Conservation (phyloP, 129 eudicot genomes). For the Artemisia argyi region DNA sequence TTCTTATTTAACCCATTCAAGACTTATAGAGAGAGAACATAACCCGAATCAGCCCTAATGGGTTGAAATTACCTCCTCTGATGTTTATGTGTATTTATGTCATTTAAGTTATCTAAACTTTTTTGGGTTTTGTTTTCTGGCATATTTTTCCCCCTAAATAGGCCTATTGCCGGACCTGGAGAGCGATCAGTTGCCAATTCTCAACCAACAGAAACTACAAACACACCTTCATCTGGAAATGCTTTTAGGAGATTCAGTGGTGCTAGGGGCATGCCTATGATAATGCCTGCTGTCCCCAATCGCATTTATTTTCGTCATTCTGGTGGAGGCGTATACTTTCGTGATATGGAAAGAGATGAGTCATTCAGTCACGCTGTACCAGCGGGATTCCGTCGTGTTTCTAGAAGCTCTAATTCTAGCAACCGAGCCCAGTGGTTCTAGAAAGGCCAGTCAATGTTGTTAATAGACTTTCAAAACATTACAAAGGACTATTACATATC, state of each 20-base stretch:
- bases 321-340: slow-evolving; percentile 30
- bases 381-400: slow-evolving; percentile 25
- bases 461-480: slow-evolving; percentile 32
- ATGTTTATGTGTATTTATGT: not conserved
- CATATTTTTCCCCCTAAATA: not conserved
- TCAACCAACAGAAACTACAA: slow-evolving; percentile 30
- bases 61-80: not conserved
- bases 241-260: slow-evolving; percentile 47
- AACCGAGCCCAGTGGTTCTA: slow-evolving; percentile 39
- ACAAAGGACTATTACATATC: slow-evolving; percentile 29
- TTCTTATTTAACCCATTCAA: not conserved
- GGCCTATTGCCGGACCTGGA: slow-evolving; percentile 36
- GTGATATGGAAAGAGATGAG: slow-evolving; percentile 44
- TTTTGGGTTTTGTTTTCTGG: not conserved
- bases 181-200: slow-evolving; percentile 28
- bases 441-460: slow-evolving; percentile 9
- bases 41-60: not conserved
- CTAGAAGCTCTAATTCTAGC: slow-evolving; percentile 31
- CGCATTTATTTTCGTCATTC: slow-evolving; percentile 24
- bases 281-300: slow-evolving; percentile 28
- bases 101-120: not conserved
- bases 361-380: slow-evolving; percentile 32
- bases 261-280: slow-evolving; percentile 42
- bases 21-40: not conserved
- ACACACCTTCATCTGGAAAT: slow-evolving; percentile 31